Conservation (phyloP, 768 basidiomycete genomes). For the Amylocystis lapponica region DNA sequence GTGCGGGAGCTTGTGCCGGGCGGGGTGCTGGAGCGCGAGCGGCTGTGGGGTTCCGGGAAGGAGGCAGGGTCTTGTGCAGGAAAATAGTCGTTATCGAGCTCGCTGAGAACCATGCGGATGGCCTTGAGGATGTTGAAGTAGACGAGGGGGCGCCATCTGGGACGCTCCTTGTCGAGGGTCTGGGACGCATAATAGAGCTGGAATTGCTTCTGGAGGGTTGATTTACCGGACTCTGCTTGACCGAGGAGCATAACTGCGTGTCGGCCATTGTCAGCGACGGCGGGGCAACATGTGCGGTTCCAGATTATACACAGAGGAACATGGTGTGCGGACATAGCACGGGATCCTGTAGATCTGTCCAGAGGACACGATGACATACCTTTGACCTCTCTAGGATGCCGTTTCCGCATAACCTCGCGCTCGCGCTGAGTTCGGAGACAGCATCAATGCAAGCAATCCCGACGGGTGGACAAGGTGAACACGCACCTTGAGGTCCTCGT, state of each 20-base stretch:
- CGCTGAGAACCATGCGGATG: slow-evolving; percentile 66
- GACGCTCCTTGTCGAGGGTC: slow-evolving; percentile 33
- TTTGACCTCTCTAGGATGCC: slow-evolving; percentile 20
- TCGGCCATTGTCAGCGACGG: not conserved
- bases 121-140: slow-evolving; percentile 60
- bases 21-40: slow-evolving; percentile 12
- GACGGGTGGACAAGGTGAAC: not conserved
- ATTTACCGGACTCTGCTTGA: slow-evolving; percentile 53
- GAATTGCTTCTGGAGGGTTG: slow-evolving; percentile 81
- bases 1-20: slow-evolving; percentile 11
- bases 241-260: slow-evolving; percentile 26
- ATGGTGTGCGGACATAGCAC: not conserved
- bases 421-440: slow-evolving; percentile 17
- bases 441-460: not conserved
- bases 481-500: slow-evolving; percentile 18
- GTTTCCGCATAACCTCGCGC: slow-evolving; percentile 15
- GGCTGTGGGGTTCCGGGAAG: slow-evolving; percentile 5
- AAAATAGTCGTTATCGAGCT: slow-evolving; percentile 55
- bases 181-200: slow-evolving; percentile 68
- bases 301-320: not conserved
- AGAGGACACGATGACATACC: slow-evolving; percentile 11
- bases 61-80: slow-evolving; percentile 12
- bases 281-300: not conserved
- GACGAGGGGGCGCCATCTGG: slow-evolving; percentile 39
- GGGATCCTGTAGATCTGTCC: not conserved